Evolutionary conservation across 2,329 filamentous ascomycete genomes (phyloP).

Genomic region (Claviceps africana): DNA sequence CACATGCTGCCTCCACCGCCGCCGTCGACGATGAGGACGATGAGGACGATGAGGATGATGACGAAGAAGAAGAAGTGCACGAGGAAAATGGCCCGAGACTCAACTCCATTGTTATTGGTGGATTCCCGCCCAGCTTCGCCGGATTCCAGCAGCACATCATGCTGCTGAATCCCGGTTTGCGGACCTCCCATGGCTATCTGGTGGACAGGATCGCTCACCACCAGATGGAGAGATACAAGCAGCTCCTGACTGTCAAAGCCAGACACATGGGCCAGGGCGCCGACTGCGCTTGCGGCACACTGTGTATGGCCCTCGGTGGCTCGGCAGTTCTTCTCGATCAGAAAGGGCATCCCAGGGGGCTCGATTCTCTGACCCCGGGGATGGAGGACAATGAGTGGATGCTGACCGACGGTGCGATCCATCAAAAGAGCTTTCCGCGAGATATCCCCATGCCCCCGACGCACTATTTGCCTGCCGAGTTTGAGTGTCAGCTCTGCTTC

Average conservation of each 20-base stretch:
- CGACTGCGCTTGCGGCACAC: conserved; percentile 45
- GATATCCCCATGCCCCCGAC: conserved; percentile 76
- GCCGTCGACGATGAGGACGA: not conserved
- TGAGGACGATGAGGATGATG: conserved; percentile 10
- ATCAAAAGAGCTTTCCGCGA: conserved; percentile 58
- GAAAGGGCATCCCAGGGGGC: conserved; percentile 42
- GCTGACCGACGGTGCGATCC: conserved; percentile 54
- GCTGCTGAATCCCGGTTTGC: conserved; percentile 58
- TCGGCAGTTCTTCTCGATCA: conserved; percentile 46
- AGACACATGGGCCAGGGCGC: conserved; percentile 52
- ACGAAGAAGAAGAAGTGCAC: conserved; percentile 36
- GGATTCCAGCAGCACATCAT: conserved; percentile 67
- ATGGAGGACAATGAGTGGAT: conserved; percentile 45
- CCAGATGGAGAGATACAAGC: conserved; percentile 66
- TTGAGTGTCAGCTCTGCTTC: conserved; percentile 83
- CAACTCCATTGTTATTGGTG: conserved; percentile 49
- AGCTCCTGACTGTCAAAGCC: conserved; percentile 53
- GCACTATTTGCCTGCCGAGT: conserved; percentile 63
- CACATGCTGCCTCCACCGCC: conserved; percentile 1
- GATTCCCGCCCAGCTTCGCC: conserved; percentile 55
- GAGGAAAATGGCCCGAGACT: conserved; percentile 49
- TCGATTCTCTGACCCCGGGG: conserved; percentile 41
- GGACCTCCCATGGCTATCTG: conserved; percentile 42
- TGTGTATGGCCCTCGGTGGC: conserved; percentile 57
- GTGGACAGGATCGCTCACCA: conserved; percentile 73